These are phyloP conservation scores for Pleurotus tuoliensis DNA, from an alignment of 768 basidiomycete genomes.

Conservation along the genomic window DNA sequence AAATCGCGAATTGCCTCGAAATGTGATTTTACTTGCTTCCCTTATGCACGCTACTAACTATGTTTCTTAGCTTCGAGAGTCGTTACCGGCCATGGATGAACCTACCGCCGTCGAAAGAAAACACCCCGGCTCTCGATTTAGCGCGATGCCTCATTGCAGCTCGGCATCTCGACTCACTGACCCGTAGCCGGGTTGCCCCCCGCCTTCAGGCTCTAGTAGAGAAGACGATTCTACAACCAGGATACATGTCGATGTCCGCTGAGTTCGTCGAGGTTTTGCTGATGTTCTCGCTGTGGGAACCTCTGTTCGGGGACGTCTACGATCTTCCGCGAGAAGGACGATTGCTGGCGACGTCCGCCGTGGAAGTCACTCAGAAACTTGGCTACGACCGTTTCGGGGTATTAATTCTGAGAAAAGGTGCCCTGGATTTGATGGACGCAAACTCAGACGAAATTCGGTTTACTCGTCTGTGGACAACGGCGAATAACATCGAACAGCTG, in stretches of 20 bases:
- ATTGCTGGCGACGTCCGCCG: constrained; percentile 35
- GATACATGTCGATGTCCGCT: constrained; percentile 38
- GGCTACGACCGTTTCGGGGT: constrained; percentile 18
- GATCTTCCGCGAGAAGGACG: constrained; percentile 33
- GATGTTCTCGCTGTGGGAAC: constrained; percentile 41
- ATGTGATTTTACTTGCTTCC: constrained; percentile 25
- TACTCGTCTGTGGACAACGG: neutral
- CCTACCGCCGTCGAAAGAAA: constrained; percentile 28
- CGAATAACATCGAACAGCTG: constrained; percentile 4
- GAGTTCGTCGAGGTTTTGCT: constrained; percentile 39
- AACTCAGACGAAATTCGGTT: neutral
- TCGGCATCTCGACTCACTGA: constrained; percentile 35
- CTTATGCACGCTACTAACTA: too few relatives aligned
- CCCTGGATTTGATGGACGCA: neutral
- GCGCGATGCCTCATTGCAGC: constrained; percentile 44
- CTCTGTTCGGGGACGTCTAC: constrained; percentile 28
- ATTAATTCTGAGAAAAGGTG: neutral
- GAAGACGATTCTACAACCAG: constrained; percentile 32
- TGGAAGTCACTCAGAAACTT: constrained; percentile 44
- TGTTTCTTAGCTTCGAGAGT: constrained; percentile 32
- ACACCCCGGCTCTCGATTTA: constrained; percentile 33
- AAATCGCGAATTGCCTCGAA: constrained; percentile 31
- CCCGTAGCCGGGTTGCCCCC: constrained; percentile 31
- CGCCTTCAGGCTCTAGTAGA: constrained; percentile 39
- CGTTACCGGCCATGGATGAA: constrained; percentile 43